Conservation (phyloP, 352 stramenopile genomes). For the Phytophthora hibernalis region DNA sequence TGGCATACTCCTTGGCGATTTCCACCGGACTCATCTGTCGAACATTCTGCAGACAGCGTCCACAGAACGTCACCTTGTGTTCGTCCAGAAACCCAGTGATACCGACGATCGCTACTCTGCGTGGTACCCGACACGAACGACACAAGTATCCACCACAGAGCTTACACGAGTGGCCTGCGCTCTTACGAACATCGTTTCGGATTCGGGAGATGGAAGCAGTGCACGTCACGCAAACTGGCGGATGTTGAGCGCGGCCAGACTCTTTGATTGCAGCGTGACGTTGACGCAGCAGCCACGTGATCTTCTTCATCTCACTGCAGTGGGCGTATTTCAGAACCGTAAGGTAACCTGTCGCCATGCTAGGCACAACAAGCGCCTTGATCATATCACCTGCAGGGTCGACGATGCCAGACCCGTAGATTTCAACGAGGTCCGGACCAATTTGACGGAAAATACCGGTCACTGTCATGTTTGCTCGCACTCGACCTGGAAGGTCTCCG, state of each 20-base stretch:
- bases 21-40: constrained; percentile 25
- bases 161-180: constrained; percentile 30
- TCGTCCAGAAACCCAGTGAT: constrained; percentile 28
- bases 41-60: constrained; percentile 28
- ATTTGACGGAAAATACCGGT: constrained; percentile 62
- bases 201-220: constrained; percentile 9
- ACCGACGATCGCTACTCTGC: constrained; percentile 36
- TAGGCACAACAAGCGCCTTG: constrained; percentile 27
- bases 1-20: constrained; percentile 18
- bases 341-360: constrained; percentile 27
- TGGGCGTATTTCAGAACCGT: constrained; percentile 38
- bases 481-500: constrained; percentile 32
- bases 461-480: constrained; percentile 52
- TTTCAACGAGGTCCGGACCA: constrained; percentile 45
- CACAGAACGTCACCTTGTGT: constrained; percentile 39
- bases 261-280: constrained; percentile 22
- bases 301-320: constrained; percentile 43
- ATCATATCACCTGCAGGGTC: constrained; percentile 41
- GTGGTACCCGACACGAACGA: constrained; percentile 40
- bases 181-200: not conserved
- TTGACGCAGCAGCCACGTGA: constrained; percentile 36
- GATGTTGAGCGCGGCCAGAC: constrained; percentile 4
- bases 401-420: constrained; percentile 44
- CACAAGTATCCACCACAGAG: constrained; percentile 45
- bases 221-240: constrained; percentile 33